A percentile compares a stretch with the other conserved stretches of the same genome.
These are phyloP conservation scores for Alternaria brassicae DNA, from an alignment of 2,329 filamentous ascomycete species.

Conservation along the genomic window DNA sequence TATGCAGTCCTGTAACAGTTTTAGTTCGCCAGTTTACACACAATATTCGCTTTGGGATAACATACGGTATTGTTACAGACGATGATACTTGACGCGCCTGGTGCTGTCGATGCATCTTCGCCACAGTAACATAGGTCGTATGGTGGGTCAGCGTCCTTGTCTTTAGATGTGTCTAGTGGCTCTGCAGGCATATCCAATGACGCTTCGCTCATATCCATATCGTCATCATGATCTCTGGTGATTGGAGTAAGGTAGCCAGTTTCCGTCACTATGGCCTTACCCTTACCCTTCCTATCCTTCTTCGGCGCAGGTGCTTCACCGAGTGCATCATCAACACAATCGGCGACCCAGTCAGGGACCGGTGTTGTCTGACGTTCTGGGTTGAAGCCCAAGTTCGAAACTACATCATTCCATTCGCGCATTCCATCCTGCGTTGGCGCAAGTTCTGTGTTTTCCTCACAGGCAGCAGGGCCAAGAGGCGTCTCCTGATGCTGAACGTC, in stretches of 20 bases:
- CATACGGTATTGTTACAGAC: conserved; percentile 29
- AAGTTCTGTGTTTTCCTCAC: background rate
- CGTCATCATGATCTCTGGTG: conserved; percentile 23
- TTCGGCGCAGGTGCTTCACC: background rate
- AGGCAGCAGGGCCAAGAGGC: background rate
- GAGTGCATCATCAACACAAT: too few relatives aligned
- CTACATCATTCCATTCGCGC: background rate
- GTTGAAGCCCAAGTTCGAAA: background rate
- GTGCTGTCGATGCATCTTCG: conserved; percentile 20
- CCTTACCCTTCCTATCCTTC: conserved; percentile 13
- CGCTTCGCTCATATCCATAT: conserved; percentile 22
- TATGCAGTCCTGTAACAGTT: conserved; percentile 24
- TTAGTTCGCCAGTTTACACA: background rate
- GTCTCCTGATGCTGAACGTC: background rate
- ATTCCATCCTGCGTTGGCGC: background rate
- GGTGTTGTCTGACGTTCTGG: background rate
- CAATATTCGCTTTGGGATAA: background rate
- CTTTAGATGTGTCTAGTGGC: background rate
- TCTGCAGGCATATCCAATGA: background rate
- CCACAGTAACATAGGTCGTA: conserved; percentile 31
- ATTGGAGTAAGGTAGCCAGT: conserved; percentile 21
- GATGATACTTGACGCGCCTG: conserved; percentile 11
- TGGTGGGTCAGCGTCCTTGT: conserved; percentile 9
- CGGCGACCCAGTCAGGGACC: background rate
- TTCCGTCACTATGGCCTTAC: conserved; percentile 13